Conservation (phyloP, 2,329 filamentous ascomycete genomes). For the Colletotrichum tropicale region DNA sequence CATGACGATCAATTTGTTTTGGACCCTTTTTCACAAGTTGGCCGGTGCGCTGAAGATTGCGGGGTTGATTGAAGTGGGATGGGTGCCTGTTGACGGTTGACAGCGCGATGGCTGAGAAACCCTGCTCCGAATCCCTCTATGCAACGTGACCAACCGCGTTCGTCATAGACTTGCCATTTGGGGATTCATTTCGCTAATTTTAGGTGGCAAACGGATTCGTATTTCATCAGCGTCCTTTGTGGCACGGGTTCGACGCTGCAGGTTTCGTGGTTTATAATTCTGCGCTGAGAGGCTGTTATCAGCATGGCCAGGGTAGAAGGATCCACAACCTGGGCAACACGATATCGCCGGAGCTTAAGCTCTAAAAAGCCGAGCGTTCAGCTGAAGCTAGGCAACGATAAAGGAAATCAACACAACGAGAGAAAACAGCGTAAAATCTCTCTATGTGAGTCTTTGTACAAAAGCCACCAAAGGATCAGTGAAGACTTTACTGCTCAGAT, state of each 20-base stretch:
- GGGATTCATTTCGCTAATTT: background rate
- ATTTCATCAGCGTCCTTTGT: background rate
- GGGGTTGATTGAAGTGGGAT: background rate
- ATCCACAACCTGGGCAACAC: background rate
- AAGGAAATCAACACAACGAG: rapidly evolving
- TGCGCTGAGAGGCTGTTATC: background rate
- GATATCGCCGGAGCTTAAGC: background rate
- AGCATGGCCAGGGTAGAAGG: background rate
- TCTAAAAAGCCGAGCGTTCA: background rate
- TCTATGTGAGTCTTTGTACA: rapidly evolving
- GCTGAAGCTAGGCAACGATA: background rate
- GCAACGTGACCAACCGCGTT: background rate
- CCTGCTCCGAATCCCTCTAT: background rate
- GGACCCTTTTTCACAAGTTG: background rate
- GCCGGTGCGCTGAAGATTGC: background rate
- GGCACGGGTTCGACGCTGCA: background rate
- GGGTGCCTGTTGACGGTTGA: background rate
- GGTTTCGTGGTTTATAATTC: background rate
- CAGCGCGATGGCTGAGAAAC: background rate
- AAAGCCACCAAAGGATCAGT: too few relatives aligned
- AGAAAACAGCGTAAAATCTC: rapidly evolving
- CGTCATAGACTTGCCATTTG: background rate
- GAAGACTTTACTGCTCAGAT: background rate
- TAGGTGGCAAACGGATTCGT: background rate
- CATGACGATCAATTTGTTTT: background rate